These are phyloP conservation scores for Fusarium robinianum DNA, from an alignment of 2,329 filamentous ascomycete genomes.

Conservation along the genomic window DNA sequence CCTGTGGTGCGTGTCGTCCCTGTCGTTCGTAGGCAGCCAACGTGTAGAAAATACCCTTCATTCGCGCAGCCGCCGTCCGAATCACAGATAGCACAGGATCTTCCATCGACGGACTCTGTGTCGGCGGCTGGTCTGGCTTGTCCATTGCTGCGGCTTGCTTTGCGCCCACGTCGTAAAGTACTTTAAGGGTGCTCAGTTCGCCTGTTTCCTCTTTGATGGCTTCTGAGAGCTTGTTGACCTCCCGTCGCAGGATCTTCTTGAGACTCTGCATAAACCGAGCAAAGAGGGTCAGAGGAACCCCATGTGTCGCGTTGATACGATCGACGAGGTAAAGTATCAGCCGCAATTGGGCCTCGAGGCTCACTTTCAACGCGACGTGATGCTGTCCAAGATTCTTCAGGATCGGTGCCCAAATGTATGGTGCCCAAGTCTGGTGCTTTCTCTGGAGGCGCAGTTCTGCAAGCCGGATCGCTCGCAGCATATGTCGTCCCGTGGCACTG, in stretches of 20 bases:
- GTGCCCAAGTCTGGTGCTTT: constrained; percentile 35
- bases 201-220: constrained; percentile 20
- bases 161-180: constrained; percentile 24
- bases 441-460: constrained; percentile 33
- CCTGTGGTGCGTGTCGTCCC: constrained; percentile 19
- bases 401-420: constrained; percentile 42
- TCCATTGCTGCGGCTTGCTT: constrained; percentile 13
- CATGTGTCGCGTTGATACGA: constrained; percentile 36
- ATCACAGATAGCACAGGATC: constrained; percentile 24
- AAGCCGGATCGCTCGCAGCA: constrained; percentile 41
- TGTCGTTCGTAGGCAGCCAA: constrained; percentile 36
- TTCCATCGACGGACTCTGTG: not conserved
- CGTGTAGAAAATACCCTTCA: constrained; percentile 37
- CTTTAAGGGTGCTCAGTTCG: constrained; percentile 15
- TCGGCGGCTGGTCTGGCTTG: constrained; percentile 7
- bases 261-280: constrained; percentile 32
- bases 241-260: constrained; percentile 35
- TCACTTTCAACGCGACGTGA: constrained; percentile 35
- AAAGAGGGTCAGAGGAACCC: constrained; percentile 31
- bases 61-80: constrained; percentile 23
- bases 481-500: constrained; percentile 27
- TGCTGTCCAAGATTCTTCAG: constrained; percentile 42
- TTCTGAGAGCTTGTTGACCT: constrained; percentile 29
- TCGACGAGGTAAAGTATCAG: constrained; percentile 37
- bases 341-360: constrained; percentile 38